phyloP scores from a whole-genome alignment of 345 rosid species.

The Syzygium oleosum region DNA sequence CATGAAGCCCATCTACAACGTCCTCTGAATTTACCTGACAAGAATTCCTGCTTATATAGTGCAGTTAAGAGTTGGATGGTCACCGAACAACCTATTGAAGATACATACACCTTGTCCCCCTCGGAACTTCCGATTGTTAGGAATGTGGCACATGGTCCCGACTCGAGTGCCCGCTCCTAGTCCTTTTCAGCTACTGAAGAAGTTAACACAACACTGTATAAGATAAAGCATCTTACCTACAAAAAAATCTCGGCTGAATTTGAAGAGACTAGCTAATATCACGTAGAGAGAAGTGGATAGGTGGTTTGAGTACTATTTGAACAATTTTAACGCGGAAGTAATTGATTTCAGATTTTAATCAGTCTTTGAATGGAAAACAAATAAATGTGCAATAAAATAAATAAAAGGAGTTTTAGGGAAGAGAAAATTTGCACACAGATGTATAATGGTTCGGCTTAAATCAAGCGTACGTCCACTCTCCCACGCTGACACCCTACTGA shows the following conservation, averaged over 20 bases:
- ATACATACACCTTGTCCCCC: neutral
- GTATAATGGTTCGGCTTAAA: too few species aligned
- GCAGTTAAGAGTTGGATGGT: neutral
- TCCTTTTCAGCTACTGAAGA: neutral
- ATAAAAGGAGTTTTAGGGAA: too few species aligned
- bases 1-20: neutral
- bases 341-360: too few species aligned
- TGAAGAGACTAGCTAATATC: too few species aligned
- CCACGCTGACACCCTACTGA: too few species aligned
- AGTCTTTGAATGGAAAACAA: too few species aligned
- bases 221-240: neutral
- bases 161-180: neutral
- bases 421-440: too few species aligned
- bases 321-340: too few species aligned
- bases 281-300: too few species aligned
- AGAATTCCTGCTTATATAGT: neutral
- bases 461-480: too few species aligned
- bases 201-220: neutral
- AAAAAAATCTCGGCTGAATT: neutral
- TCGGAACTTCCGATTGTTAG: neutral
- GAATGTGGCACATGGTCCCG: rapidly evolving
- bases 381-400: too few species aligned
- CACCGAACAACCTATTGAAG: neutral
- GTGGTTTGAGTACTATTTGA: too few species aligned
- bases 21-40: neutral